Evolutionary conservation across 2,329 filamentous ascomycete genomes (phyloP).

Genomic region (Aspergillus sp.): DNA sequence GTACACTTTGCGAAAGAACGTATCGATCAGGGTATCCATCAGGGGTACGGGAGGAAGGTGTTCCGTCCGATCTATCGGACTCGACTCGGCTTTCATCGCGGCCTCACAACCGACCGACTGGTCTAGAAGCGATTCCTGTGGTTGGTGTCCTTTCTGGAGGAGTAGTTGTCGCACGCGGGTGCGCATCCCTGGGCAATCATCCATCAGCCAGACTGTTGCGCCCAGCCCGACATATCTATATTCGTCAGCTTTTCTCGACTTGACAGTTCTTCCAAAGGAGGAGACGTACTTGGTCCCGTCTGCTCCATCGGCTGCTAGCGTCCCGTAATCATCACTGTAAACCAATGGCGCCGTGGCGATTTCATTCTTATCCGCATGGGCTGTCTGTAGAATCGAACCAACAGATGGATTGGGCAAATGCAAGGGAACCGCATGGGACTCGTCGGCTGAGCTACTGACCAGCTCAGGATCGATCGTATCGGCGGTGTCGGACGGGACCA

Average conservation of each 20-base stretch:
- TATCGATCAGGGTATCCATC: conserved; percentile 7
- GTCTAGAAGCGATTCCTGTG: conserved; percentile 1
- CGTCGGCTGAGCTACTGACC: not conserved
- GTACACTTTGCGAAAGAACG: conserved; percentile 9
- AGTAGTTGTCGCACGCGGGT: not conserved
- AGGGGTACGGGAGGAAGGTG: conserved; percentile 2
- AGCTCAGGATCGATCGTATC: not conserved
- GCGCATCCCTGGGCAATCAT: conserved; percentile 4
- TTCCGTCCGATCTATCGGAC: not conserved
- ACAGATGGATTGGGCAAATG: not conserved
- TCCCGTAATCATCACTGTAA: conserved; percentile 3
- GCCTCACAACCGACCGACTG: not conserved
- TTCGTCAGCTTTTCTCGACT: not conserved
- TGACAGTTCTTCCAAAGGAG: too few relatives aligned
- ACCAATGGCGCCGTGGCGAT: not conserved
- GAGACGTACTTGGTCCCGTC: not conserved
- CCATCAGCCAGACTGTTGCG: not conserved
- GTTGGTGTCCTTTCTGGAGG: not conserved
- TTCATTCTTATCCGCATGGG: not conserved
- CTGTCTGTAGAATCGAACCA: not conserved
- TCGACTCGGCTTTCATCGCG: not conserved
- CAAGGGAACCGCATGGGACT: not conserved
- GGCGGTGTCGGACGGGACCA: not conserved
- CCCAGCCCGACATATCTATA: conserved; percentile 1
- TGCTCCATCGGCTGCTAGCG: not conserved